Evolutionary conservation across 352 stramenopile genomes (phyloP), one percentile per base, ranked within the genome.

Genomic region (Phytophthora constricta): DNA sequence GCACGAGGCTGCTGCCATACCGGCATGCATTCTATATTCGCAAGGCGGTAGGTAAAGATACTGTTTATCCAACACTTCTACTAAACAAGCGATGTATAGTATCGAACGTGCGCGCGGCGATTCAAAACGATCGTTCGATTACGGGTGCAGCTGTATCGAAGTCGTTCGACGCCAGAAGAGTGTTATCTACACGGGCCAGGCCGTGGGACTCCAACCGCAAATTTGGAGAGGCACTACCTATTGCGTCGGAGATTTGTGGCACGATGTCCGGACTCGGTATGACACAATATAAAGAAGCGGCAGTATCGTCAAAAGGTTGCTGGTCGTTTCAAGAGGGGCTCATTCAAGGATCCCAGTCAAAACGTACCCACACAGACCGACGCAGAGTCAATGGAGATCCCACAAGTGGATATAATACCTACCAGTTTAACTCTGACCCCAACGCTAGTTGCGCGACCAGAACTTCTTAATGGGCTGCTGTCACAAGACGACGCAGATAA

Each of bases 21-120:
- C 45, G 45, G 8, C 43, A 60, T 22, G 53, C 64, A 1, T 54
- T 72, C 10, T 66, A 58, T 31, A 72, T 66, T 41, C 34, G 48
- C 10, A 55, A 48, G 33, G 4, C 3, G 5, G 4, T 62, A 19
- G 20, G 27, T 9, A 17, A 50, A 19, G 46, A 68, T 34, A 43
- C 34, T 3, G 22, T 62, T 14, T 56, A 56, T 8, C 51, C 47
- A 20, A 52, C 41, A 4, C 58, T 58, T 14, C 8, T 47, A 26
- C 25, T 65, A 8, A 20, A 58, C 39, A 5, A 25, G 16, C 20
- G 58, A 46, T 65, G 39, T 34, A 10, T 65, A 11, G 11, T 54
- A 4, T 48, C 27, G 5, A 47, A 46, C 9, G 37, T 60, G 19
- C 53, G 37, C 5, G 4, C 49, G 5, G n/a, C 28, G 4, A 26